A percentile compares a stretch with the other conserved stretches of the same genome.
Evolutionary conservation across 2,329 filamentous ascomycete species (phyloP).

Genomic region (Paraconiothyrium brasiliense): DNA sequence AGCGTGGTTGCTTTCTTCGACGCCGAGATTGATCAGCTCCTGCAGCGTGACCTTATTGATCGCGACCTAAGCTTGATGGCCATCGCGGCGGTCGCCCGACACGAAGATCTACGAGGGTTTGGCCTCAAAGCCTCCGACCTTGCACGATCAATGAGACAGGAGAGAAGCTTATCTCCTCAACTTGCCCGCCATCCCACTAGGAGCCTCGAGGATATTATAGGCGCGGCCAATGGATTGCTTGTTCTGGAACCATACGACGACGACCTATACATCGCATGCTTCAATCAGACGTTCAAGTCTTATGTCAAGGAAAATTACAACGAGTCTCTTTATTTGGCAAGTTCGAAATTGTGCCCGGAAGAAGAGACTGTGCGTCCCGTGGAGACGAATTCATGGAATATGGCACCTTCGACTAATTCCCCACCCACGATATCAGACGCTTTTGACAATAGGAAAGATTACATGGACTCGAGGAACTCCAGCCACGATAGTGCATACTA

Average conservation of each 20-base stretch:
- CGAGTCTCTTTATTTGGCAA: background rate
- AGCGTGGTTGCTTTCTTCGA: slow-evolving; percentile 10
- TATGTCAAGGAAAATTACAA: slow-evolving; percentile 7
- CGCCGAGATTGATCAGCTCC: background rate
- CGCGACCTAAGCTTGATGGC: slow-evolving; percentile 5
- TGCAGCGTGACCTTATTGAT: background rate
- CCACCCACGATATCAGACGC: background rate
- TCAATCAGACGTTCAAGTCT: background rate
- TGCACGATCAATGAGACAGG: background rate
- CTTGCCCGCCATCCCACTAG: background rate
- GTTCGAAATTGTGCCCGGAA: background rate
- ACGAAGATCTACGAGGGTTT: background rate
- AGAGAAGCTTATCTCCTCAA: background rate
- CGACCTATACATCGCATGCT: background rate
- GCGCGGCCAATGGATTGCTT: background rate
- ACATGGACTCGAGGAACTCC: background rate
- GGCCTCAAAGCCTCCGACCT: background rate
- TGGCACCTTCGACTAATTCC: slow-evolving; percentile 1
- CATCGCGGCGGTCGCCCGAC: background rate
- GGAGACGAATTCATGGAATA: background rate
- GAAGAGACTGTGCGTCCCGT: background rate
- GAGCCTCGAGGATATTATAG: slow-evolving; percentile 1
- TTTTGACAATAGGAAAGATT: background rate
- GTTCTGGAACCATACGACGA: background rate
- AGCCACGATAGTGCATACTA: slow-evolving; percentile 8